Evolutionary conservation across 805 yeast genomes (phyloP).

Genomic region (Candida caryicola): DNA sequence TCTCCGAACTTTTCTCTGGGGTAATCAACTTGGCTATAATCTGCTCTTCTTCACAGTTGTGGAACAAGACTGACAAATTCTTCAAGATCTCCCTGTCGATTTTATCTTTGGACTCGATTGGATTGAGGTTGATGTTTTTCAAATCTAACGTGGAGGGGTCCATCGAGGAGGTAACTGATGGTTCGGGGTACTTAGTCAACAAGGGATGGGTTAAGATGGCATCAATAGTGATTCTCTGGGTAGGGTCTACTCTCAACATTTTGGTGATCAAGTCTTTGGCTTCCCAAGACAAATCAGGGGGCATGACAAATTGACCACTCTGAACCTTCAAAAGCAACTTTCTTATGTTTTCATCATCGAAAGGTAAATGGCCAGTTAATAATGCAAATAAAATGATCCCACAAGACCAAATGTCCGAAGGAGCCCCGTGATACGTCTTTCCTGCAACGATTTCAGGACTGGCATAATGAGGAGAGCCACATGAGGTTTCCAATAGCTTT

Average conservation of each 20-base stretch:
- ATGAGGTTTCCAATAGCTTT: conserved; percentile 83
- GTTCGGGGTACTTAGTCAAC: conserved; percentile 64
- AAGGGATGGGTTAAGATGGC: conserved; percentile 81
- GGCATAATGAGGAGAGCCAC: conserved; percentile 98
- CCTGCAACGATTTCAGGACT: conserved; percentile 98
- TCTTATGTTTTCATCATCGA: conserved; percentile 94
- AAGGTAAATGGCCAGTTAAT: conserved; percentile 91
- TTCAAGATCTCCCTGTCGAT: conserved; percentile 74
- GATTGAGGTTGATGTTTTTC: conserved; percentile 24
- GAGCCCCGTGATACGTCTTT: conserved; percentile 91
- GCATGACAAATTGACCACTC: conserved; percentile 83
- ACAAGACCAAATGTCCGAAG: conserved; percentile 97
- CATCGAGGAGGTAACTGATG: conserved; percentile 10
- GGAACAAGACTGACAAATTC: conserved; percentile 77
- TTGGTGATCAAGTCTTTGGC: conserved; percentile 81
- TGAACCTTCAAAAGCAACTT: conserved; percentile 86
- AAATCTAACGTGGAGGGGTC: conserved; percentile 10
- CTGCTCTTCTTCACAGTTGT: conserved; percentile 59
- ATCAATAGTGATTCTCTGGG: conserved; percentile 70
- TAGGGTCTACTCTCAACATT: conserved; percentile 84
- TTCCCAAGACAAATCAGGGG: conserved; percentile 70
- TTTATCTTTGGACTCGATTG: conserved; percentile 41
- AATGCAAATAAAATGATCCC: conserved; percentile 93
- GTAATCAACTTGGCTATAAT: conserved; percentile 54
- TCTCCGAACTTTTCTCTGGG: conserved; percentile 65